Base-by-base conservation (phyloP, 495 filamentous ascomycete species). In the Massariosphaeria phaeospora region DNA sequence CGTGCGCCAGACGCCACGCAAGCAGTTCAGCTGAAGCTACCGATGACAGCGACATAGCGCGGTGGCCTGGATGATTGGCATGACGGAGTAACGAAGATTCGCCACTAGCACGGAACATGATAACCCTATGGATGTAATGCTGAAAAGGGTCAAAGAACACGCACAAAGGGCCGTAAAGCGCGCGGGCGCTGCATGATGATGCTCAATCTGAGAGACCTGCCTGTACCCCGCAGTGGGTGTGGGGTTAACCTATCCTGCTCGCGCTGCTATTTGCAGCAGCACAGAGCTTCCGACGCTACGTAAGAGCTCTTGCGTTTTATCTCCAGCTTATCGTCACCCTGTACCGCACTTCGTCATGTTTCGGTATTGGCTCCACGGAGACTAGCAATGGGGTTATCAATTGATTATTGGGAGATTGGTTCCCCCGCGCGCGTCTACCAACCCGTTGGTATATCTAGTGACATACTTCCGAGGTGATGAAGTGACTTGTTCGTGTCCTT, bases 1-100 rank as follows among this genome's bases (percentile, higher is more conserved):
- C 6, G 66, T 70, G 36, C 57, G 57, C 11, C 57, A 61, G 29
- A 61, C 57, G 13, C 57, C 57, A 20, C 50, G 57, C 12, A 61
- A 61, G 35, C 48, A 52, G 23, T 59, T 59, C 43, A 53, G 48
- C 42, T 59, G 26, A 54, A 13, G 2, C 15, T 20, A n/a, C 4
- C 23, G 11, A 4, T 5, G 17, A 44, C 17, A 23, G 17, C 15
- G 4, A 9, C 10, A 24, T 44, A 9, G 10, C 17, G n/a, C n/a
- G n/a, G n/a, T n/a, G n/a, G n/a, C n/a, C n/a, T n/a, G n/a, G n/a
- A n/a, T n/a, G n/a, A n/a, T n/a, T n/a, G n/a, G n/a, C n/a, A n/a
- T n/a, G n/a, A n/a, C n/a, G n/a, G n/a, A n/a, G n/a, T n/a, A n/a
- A n/a, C n/a, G n/a, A n/a, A n/a, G n/a, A n/a, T n/a, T n/a, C n/a